Evolutionary conservation across 2,329 filamentous ascomycete species (phyloP), one percentile per base, ranked within the genome.

Genomic region (Claviceps paspali): DNA sequence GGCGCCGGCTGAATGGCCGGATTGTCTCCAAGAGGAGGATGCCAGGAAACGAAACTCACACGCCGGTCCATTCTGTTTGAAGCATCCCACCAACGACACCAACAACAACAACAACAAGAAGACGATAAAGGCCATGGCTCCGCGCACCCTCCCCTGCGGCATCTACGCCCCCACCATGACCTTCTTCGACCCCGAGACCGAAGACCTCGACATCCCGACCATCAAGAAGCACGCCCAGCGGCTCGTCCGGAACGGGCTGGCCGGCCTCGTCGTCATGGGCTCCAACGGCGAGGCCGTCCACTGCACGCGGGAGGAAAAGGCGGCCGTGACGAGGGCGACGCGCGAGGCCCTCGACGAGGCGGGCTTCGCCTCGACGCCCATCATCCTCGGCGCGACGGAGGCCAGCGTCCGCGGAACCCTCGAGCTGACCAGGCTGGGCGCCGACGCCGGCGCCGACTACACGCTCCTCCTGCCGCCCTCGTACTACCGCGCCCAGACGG

Each of bases 131-230:
- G 21, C 11, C 29, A 32, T 33, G 38, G 9, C 38, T n/a, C 26
- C 26, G 23, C 38, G 38, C 31, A 15, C 33, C 39, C 72, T 92
- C 38, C 79, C 81, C 31, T 79, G 79, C 51, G 83, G 84, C 55
- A 86, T 91, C 55, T 92, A 91, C 59, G 82, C 82, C 42, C 85
- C 85, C 19, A 88, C 82, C 42, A 84, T 91, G 77, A 92, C 84
- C 51, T 92, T 93, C 59, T 93, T 93, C 65, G 67, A 88, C 60
- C 69, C 79, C 6, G 71, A 79, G 45, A 91, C 82, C 32, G 85
- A 93, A 61, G 82, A 91, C 34, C 70, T 93, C 49, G 85, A 93
- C 53, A 75, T 87, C 45, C 68, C 80, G 26, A 72, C 73, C 41
- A 82, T 91, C 62, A 82, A 83, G 60, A 79, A 73, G 53, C 85